Base-by-base conservation (phyloP, 2,329 filamentous ascomycete species). In the Coleophoma cylindrospora region DNA sequence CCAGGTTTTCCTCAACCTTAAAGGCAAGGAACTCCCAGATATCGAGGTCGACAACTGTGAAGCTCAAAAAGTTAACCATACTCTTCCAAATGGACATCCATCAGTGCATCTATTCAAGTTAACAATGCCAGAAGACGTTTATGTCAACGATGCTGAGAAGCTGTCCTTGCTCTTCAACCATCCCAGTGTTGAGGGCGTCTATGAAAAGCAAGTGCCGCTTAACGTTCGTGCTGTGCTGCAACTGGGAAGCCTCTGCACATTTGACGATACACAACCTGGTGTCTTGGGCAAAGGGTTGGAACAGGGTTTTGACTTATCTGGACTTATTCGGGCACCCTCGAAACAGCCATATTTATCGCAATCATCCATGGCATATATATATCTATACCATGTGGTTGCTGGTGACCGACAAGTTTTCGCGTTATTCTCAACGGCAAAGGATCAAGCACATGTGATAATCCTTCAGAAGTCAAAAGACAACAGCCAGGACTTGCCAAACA, bases 21-120 rank as follows among this genome's bases (percentile, higher is more conserved):
- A 95, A 69, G 83, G 83, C 58, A 85, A 88, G 51, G 89, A 95
- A 52, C 73, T 97, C 45, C 95, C 94, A 0, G 87, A 96, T 61
- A 87, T 97, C 36, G 87, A 91, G 17, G 83, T 99, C 36, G 80
- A 86, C 9, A 90, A 86, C 2, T 96, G 92, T 63, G 81, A 86
- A 37, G 92, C 94, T 0, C 90, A 99, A 66, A 95, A 96, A 64
- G 90, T 96, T 60, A 94, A 86, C 62, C 87, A 95, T 67, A 95
- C 89, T 3, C 74, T 99, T 8, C 94, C 94, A 1, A 99, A 99
- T 61, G 94, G 94, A 0, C 94, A 97, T 67, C 85, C 89, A 3
- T 97, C 92, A 0, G 87, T 89, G 4, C 90, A 99, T 71, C 76
- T 99, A 4, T 97, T 97, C 78, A 95, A 91, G 71, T 77, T 99